A percentile compares a stretch with the other conserved stretches of the same genome.
These are phyloP conservation scores for Teunomyces panamensis DNA, from an alignment of 805 yeast species.

Conservation along the genomic window DNA sequence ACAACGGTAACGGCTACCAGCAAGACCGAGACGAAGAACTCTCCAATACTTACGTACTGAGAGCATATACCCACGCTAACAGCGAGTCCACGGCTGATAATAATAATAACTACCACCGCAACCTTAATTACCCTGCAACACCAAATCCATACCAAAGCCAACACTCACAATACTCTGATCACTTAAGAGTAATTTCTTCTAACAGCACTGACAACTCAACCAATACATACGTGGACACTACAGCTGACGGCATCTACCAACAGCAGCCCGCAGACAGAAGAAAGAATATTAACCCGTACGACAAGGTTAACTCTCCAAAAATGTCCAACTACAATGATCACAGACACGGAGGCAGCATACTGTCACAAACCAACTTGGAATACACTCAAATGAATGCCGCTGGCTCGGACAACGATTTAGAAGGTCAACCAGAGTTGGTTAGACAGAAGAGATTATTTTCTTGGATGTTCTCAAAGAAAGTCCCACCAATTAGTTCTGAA, in stretches of 20 bases:
- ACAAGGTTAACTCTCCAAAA: background rate
- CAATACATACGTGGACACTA: constrained; percentile 11
- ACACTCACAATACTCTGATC: constrained; percentile 4
- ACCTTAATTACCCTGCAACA: constrained; percentile 1
- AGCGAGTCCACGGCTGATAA: background rate
- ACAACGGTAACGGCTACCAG: background rate
- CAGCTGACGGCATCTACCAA: constrained; percentile 3
- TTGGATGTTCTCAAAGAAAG: constrained; percentile 45
- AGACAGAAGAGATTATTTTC: constrained; percentile 53
- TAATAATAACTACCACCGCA: constrained; percentile 1
- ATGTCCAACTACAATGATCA: background rate
- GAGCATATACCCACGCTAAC: constrained; percentile 3
- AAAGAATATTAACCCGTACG: constrained; percentile 1
- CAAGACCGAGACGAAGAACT: constrained; percentile 5
- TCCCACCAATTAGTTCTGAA: constrained; percentile 49
- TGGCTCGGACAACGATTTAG: constrained; percentile 2
- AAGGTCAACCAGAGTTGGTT: constrained; percentile 20
- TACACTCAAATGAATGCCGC: background rate
- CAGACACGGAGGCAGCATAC: constrained; percentile 1
- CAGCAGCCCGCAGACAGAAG: constrained; percentile 9
- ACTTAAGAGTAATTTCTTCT: constrained; percentile 8
- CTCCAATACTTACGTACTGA: constrained; percentile 3
- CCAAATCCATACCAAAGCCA: constrained; percentile 3
- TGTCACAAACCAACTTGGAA: constrained; percentile 13
- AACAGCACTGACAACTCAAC: constrained; percentile 8